Evolutionary conservation across 768 basidiomycete species (phyloP), one percentile per base, ranked within the genome.

Genomic region (Pholiota microspora): DNA sequence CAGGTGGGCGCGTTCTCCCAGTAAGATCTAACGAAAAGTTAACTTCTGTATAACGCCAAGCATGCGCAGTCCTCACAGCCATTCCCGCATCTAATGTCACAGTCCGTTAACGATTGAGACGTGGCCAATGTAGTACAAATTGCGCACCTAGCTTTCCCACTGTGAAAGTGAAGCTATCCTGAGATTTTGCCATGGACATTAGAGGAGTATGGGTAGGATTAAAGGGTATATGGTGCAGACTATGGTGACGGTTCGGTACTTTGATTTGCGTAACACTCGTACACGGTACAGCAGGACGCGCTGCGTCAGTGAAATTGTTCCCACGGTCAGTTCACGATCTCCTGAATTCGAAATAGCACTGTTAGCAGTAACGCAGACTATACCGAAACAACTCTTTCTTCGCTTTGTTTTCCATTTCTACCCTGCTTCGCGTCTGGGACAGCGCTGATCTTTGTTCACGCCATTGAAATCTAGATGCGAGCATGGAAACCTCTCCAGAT

Each of bases 1-100:
- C 31, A 98, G 80, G 66, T 98, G 96, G 15, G 95, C 95, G 38
- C 93, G 83, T 69, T 92, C 93, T 13, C 96, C 94, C 12, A 98
- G 80, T 1, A 96, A 81, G 60, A 97, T 95, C 93, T 94, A 67
- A 44, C 51, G 56, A 25, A 18, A 12, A 27, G 53, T 53, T 49
- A 54, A 32, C 13, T 18, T 42, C 16, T 32, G 13, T 36, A 29
- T 38, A 28, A n/a, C 24, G 25, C 51, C 24, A 45, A 27, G 44
- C 24, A 15, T 16, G 25, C 32, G 51, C 28, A 45, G 34, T 45
- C 60, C 75, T 64, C 75, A 94, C 94, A 69, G 94, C 93, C 93
- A 94, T 94, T 61, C 92, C 92, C 55, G 92, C 92, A 77, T 94
- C 92, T 94, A 66, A 21, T 9, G 9, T 36, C 61, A 52, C 48